Conservation (phyloP, 2,329 filamentous ascomycete species). For the Lachnellula occidentalis region DNA sequence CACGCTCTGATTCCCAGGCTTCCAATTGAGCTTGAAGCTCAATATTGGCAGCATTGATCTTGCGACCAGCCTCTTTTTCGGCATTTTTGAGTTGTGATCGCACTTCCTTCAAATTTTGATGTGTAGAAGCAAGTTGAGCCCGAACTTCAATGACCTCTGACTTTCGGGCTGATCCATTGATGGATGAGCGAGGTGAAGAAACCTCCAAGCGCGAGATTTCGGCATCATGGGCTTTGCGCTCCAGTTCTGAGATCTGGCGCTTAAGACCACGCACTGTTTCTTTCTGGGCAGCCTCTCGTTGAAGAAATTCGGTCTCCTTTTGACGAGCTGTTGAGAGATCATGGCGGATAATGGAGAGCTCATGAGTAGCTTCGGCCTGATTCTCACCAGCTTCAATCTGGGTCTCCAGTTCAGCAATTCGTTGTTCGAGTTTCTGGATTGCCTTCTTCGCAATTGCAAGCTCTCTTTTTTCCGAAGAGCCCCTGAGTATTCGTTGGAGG, state of each 20-base stretch:
- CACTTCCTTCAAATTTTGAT: constrained; percentile 54
- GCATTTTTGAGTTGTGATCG: constrained; percentile 43
- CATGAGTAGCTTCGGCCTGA: constrained; percentile 44
- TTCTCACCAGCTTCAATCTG: constrained; percentile 31
- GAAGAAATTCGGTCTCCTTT: constrained; percentile 58
- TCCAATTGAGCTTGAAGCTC: constrained; percentile 45
- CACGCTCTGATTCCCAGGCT: constrained; percentile 30
- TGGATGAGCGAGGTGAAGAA: constrained; percentile 43
- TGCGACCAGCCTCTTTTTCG: constrained; percentile 36
- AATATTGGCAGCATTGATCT: constrained; percentile 41
- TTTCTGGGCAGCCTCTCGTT: constrained; percentile 61
- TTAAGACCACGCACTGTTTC: constrained; percentile 58
- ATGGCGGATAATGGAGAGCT: constrained; percentile 53
- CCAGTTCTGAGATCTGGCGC: constrained; percentile 59
- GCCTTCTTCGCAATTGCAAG: constrained; percentile 49
- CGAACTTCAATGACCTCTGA: constrained; percentile 55
- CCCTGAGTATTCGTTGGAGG: constrained; percentile 39
- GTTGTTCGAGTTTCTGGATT: constrained; percentile 59
- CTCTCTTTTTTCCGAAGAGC: constrained; percentile 39
- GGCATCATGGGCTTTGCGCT: constrained; percentile 61
- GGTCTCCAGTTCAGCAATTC: constrained; percentile 42
- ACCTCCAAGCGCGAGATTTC: constrained; percentile 46
- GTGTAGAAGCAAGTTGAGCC: constrained; percentile 54
- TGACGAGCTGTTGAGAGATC: constrained; percentile 58
- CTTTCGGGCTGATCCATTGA: constrained; percentile 47